Conservation (phyloP, 108 stramenopile species). For the Cylindrotheca closterium region DNA sequence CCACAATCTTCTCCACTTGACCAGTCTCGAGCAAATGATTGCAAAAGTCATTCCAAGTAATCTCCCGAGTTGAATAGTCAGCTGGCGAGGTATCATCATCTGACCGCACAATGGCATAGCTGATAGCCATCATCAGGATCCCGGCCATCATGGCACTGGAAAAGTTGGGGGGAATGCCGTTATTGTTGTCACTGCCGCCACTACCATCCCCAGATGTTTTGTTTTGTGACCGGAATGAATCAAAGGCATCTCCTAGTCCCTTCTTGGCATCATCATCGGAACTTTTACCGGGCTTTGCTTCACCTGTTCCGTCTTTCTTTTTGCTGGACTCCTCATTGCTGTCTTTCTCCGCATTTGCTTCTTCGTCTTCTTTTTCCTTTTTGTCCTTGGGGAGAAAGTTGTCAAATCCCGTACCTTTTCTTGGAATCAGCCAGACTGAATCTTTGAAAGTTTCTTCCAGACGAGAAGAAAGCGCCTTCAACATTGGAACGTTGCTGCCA, state of each 20-base stretch:
- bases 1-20: slow-evolving; percentile 87
- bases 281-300: not conserved
- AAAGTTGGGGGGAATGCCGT: slow-evolving; percentile 18
- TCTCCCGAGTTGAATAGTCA: slow-evolving; percentile 56
- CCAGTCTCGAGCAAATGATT: slow-evolving; percentile 78
- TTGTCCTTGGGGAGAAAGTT: slow-evolving; percentile 70
- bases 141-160: slow-evolving; percentile 32
- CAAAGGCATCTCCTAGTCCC: slow-evolving; percentile 15
- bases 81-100: slow-evolving; percentile 39
- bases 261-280: slow-evolving; percentile 3
- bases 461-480: slow-evolving; percentile 4
- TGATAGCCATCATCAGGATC: slow-evolving; percentile 35
- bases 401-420: slow-evolving; percentile 61
- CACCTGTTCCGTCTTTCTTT: not conserved
- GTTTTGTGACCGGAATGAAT: slow-evolving; percentile 14
- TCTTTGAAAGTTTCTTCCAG: slow-evolving; percentile 15
- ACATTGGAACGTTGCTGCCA: not conserved
- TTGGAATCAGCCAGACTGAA: slow-evolving; percentile 28
- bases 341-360: slow-evolving; percentile 8
- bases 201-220: slow-evolving; percentile 1
- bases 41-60: slow-evolving; percentile 89
- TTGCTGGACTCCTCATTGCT: not conserved
- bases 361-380: slow-evolving; percentile 23
- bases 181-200: slow-evolving; percentile 29
- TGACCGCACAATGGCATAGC: slow-evolving; percentile 39